Conservation (phyloP, 2,329 filamentous ascomycete genomes). For the Penicillium glabrum region DNA sequence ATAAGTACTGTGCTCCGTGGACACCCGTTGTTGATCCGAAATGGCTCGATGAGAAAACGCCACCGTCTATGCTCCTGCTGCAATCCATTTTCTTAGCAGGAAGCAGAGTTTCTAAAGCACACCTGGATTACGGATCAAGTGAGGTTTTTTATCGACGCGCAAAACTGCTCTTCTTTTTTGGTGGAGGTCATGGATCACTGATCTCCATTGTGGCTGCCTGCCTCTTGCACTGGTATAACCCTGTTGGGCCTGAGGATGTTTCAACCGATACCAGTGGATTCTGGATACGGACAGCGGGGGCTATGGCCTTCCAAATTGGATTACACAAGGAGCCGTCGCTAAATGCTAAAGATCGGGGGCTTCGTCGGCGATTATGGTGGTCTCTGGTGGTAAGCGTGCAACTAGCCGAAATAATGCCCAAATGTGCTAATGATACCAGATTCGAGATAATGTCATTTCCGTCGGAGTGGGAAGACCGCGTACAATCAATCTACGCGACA, state of each 20-base stretch:
- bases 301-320: slow-evolving; percentile 44
- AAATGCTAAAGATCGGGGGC: slow-evolving; percentile 32
- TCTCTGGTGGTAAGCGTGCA: slow-evolving; percentile 38
- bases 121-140: slow-evolving; percentile 32
- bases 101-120: slow-evolving; percentile 37
- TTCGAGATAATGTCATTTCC: slow-evolving; percentile 43
- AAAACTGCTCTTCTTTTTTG: slow-evolving; percentile 36
- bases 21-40: slow-evolving; percentile 43
- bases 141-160: slow-evolving; percentile 33
- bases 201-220: slow-evolving; percentile 41
- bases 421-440: slow-evolving; percentile 14
- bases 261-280: slow-evolving; percentile 44
- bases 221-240: slow-evolving; percentile 46
- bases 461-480: slow-evolving; percentile 42
- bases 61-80: slow-evolving; percentile 27
- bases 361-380: slow-evolving; percentile 48
- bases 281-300: slow-evolving; percentile 43
- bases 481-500: slow-evolving; percentile 41
- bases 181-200: slow-evolving; percentile 37
- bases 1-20: slow-evolving; percentile 43
- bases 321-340: slow-evolving; percentile 42
- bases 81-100: slow-evolving; percentile 45
- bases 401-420: not conserved
- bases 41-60: slow-evolving; percentile 36
- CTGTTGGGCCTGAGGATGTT: slow-evolving; percentile 41